A percentile compares a stretch with the other conserved stretches of the same genome.
These are phyloP conservation scores for Pyrenopolyporus hunteri DNA, from an alignment of 495 filamentous ascomycete genomes.

Conservation along the genomic window DNA sequence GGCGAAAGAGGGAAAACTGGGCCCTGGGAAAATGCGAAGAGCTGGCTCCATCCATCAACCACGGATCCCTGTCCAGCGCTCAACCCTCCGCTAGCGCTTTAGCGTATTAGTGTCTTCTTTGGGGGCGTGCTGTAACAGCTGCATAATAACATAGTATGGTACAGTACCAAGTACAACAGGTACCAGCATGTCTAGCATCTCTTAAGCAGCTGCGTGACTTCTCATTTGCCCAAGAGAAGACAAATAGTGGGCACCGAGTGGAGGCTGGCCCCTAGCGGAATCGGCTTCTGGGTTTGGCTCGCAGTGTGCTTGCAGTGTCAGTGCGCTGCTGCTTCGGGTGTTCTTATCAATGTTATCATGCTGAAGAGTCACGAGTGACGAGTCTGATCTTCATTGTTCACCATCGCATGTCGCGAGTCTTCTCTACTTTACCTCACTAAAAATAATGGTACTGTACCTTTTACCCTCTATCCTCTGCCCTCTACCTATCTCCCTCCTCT, in stretches of 20 bases:
- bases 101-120: too few relatives aligned
- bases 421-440: conserved; percentile 2
- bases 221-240: conserved; percentile 13
- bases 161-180: too few relatives aligned
- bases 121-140: too few relatives aligned
- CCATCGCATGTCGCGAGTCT: conserved; percentile 27
- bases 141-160: too few relatives aligned
- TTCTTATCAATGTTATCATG: conserved; percentile 45
- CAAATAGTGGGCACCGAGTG: neutral
- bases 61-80: too few relatives aligned
- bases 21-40: too few relatives aligned
- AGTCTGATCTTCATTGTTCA: conserved; percentile 40
- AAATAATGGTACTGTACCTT: conserved; percentile 20
- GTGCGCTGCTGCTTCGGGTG: conserved; percentile 2
- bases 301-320: conserved; percentile 24
- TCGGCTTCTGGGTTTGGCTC: conserved; percentile 35
- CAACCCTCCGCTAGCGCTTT: too few relatives aligned
- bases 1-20: too few relatives aligned
- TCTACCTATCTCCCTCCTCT: too few relatives aligned
- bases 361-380: conserved; percentile 43
- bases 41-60: too few relatives aligned
- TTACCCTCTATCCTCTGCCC: neutral
- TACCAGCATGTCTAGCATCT: conserved; percentile 9
- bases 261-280: conserved; percentile 29
- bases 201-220: conserved; percentile 1